Percentiles rank a stretch among this genome's conserved stretches.
Conservation (phyloP, 2,329 filamentous ascomycete genomes). For the Furcasterigmium sp. region DNA sequence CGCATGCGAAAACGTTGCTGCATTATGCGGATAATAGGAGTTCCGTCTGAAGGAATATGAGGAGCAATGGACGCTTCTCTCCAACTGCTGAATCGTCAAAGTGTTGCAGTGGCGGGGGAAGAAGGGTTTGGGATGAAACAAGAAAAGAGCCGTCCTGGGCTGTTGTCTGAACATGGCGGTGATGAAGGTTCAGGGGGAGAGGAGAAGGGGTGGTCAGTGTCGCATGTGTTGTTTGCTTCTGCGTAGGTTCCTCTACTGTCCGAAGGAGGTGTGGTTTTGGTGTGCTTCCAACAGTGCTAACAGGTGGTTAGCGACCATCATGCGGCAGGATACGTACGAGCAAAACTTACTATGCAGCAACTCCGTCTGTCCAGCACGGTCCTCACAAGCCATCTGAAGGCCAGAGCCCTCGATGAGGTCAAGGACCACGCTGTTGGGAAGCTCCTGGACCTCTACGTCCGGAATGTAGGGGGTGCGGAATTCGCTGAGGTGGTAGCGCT, state of each 20-base stretch:
- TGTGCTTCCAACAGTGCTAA: constrained; percentile 38
- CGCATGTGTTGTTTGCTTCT: neutral
- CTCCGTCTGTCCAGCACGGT: constrained; percentile 50
- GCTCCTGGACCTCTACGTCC: constrained; percentile 86
- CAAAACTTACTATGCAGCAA: constrained; percentile 46
- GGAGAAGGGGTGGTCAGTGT: constrained; percentile 2
- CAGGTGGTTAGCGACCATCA: constrained; percentile 10
- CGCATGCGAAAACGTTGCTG: constrained; percentile 5
- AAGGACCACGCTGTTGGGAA: constrained; percentile 75
- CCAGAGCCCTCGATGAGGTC: constrained; percentile 57
- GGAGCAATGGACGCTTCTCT: neutral
- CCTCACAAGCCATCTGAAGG: constrained; percentile 60
- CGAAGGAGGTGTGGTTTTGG: constrained; percentile 24
- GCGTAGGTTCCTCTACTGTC: constrained; percentile 17
- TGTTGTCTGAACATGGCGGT: constrained; percentile 1
- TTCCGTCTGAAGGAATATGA: neutral
- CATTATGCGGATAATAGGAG: constrained; percentile 4
- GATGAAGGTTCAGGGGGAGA: constrained; percentile 8
- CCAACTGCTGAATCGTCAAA: neutral
- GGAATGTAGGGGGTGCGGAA: constrained; percentile 76
- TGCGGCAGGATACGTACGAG: neutral
- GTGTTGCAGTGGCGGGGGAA: too few relatives aligned
- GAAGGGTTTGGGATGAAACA: neutral
- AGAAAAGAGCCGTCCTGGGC: constrained; percentile 7
- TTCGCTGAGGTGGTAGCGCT: constrained; percentile 81